Percentiles rank a stretch among this genome's conserved stretches.
Evolutionary conservation across 257 asterid species (phyloP).

Genomic region (Ehretia macrophylla): DNA sequence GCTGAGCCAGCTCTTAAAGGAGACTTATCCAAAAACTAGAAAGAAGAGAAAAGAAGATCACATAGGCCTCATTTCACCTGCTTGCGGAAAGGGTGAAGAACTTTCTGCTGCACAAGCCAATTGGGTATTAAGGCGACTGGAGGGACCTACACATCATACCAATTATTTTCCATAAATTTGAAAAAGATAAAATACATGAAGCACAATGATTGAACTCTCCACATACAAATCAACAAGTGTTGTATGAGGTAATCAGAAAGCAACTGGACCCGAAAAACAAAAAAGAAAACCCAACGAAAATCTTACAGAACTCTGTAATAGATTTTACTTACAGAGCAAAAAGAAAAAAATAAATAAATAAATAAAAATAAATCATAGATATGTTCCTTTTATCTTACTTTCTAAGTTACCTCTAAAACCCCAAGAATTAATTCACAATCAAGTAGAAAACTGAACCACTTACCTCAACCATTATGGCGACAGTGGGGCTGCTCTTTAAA

Average conservation of each 20-base stretch:
- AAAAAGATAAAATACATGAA: background rate
- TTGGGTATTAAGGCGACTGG: constrained; percentile 78
- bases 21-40: background rate
- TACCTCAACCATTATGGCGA: constrained; percentile 83
- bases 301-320: background rate
- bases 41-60: background rate
- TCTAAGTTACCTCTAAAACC: background rate
- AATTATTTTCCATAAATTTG: constrained; percentile 13
- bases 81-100: constrained; percentile 81
- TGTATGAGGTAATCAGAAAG: too few species aligned
- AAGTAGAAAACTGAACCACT: constrained; percentile 1
- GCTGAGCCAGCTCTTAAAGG: constrained; percentile 1
- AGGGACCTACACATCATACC: constrained; percentile 54
- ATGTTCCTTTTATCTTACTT: background rate
- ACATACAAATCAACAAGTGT: too few species aligned
- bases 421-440: background rate
- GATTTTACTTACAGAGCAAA: too few species aligned
- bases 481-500: constrained; percentile 63
- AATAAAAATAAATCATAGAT: too few species aligned
- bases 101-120: constrained; percentile 71
- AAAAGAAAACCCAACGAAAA: background rate
- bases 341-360: too few species aligned
- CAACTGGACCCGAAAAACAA: too few species aligned
- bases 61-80: constrained; percentile 43
- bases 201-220: too few species aligned